A percentile compares a stretch with the other conserved stretches of the same genome.
phyloP scores from a whole-genome alignment of 2,329 filamentous ascomycete genomes.

The Penicillium vulpinum region DNA sequence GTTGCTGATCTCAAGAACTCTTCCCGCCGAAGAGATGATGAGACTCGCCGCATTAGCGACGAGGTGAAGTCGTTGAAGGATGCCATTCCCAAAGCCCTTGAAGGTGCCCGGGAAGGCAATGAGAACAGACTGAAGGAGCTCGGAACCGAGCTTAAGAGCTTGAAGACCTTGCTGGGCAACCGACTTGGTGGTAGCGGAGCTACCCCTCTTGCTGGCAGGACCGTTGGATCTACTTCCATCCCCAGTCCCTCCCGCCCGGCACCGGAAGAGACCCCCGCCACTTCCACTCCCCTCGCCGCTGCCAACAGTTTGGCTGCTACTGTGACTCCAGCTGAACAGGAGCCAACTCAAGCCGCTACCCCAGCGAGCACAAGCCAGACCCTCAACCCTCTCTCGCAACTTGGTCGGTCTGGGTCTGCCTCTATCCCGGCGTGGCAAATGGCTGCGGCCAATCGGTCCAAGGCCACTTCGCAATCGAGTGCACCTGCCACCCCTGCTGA shows the following conservation, averaged over 20 bases:
- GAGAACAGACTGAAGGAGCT: conserved; percentile 82
- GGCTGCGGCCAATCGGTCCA: conserved; percentile 61
- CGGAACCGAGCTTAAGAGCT: conserved; percentile 80
- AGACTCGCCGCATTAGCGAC: conserved; percentile 79
- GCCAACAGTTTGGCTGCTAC: conserved; percentile 31
- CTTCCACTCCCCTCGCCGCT: conserved; percentile 18
- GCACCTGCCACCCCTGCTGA: conserved; percentile 22
- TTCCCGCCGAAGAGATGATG: conserved; percentile 79
- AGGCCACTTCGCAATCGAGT: conserved; percentile 34
- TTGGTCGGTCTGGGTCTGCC: conserved; percentile 58
- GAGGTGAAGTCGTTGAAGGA: conserved; percentile 82
- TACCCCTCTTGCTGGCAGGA: conserved; percentile 34
- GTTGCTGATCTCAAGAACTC: conserved; percentile 78
- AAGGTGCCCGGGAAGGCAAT: conserved; percentile 80
- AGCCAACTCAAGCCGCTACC: conserved; percentile 27
- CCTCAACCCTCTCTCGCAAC: conserved; percentile 50
- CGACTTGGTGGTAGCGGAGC: conserved; percentile 50
- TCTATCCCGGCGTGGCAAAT: conserved; percentile 80
- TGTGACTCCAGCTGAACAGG: conserved; percentile 30
- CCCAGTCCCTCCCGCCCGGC: conserved; percentile 25
- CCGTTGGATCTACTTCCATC: conserved; percentile 28
- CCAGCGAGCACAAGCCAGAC: conserved; percentile 33
- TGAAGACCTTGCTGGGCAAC: conserved; percentile 81
- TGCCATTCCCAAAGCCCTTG: conserved; percentile 82
- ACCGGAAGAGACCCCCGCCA: conserved; percentile 22